Conservation (phyloP, 2,329 filamentous ascomycete species). For the Sporothrix mexicana region DNA sequence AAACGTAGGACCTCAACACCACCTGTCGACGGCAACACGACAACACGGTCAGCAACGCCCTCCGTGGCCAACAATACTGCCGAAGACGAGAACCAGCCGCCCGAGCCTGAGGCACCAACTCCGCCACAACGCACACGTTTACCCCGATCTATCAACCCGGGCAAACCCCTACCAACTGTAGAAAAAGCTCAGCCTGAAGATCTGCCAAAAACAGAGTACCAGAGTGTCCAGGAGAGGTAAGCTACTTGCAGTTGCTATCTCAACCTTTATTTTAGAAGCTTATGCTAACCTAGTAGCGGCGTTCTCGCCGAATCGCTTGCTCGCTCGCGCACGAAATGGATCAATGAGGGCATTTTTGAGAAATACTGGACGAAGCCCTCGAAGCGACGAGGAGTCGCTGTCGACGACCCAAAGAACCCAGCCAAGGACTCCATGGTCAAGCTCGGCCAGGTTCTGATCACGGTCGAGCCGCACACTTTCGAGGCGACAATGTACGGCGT, state of each 20-base stretch:
- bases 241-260: slow-evolving; percentile 7
- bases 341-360: slow-evolving; percentile 73
- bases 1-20: slow-evolving; percentile 66
- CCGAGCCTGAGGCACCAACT: slow-evolving; percentile 38
- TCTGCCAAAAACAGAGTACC: slow-evolving; percentile 69
- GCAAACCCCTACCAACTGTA: slow-evolving; percentile 73
- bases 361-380: slow-evolving; percentile 78
- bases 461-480: slow-evolving; percentile 79
- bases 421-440: slow-evolving; percentile 74
- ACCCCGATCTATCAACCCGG: slow-evolving; percentile 67
- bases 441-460: slow-evolving; percentile 74
- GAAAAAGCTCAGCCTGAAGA: slow-evolving; percentile 69
- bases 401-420: slow-evolving; percentile 70
- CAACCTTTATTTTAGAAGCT: background rate
- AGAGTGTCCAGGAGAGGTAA: slow-evolving; percentile 75
- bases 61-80: slow-evolving; percentile 43
- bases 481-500: slow-evolving; percentile 76
- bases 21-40: slow-evolving; percentile 48
- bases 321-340: slow-evolving; percentile 76
- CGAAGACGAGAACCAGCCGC: slow-evolving; percentile 44
- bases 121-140: slow-evolving; percentile 53
- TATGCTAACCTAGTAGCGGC: slow-evolving; percentile 58
- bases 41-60: slow-evolving; percentile 56
- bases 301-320: slow-evolving; percentile 75
- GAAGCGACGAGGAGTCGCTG: slow-evolving; percentile 69